Conservation (phyloP, 768 basidiomycete genomes). For the Cystofilobasidium macerans region DNA sequence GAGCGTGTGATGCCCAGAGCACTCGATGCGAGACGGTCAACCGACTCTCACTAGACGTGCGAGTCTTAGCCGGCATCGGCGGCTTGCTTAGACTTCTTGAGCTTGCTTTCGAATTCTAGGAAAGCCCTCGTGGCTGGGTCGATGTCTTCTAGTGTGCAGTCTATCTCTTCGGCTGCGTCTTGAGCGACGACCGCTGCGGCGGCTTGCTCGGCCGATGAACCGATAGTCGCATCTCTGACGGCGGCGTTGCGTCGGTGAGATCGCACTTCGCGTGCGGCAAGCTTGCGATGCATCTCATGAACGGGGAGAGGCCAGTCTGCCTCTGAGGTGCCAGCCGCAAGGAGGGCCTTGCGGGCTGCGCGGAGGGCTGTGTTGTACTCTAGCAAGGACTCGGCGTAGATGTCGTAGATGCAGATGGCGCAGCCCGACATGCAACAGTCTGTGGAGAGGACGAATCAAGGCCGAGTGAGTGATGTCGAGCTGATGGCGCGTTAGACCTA, state of each 20-base stretch:
- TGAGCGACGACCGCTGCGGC: background rate
- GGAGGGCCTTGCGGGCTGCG: conserved; percentile 47
- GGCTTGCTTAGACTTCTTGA: conserved; percentile 30
- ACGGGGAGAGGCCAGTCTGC: conserved; percentile 57
- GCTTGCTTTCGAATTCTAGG: conserved; percentile 31
- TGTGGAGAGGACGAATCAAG: conserved; percentile 32
- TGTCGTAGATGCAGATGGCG: conserved; percentile 78
- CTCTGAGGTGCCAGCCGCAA: conserved; percentile 45
- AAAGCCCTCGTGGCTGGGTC: conserved; percentile 46
- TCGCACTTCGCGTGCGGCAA: background rate
- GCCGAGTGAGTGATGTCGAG: no score
- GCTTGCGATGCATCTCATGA: conserved; percentile 30
- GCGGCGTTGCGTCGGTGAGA: background rate
- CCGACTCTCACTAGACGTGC: background rate
- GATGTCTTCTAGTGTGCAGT: conserved; percentile 40
- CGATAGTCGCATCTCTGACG: conserved; percentile 6
- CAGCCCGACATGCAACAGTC: conserved; percentile 95
- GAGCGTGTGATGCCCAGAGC: no score
- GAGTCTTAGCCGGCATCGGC: background rate
- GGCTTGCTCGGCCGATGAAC: background rate
- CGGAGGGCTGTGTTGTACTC: conserved; percentile 52
- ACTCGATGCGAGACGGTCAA: background rate
- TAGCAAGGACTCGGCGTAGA: conserved; percentile 63
- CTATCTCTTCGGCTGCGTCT: conserved; percentile 10
- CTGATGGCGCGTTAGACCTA: background rate